A percentile compares a stretch with the other conserved stretches of the same genome.
Evolutionary conservation across 2,329 filamentous ascomycete species (phyloP).

Genomic region (Claviceps arundinis): DNA sequence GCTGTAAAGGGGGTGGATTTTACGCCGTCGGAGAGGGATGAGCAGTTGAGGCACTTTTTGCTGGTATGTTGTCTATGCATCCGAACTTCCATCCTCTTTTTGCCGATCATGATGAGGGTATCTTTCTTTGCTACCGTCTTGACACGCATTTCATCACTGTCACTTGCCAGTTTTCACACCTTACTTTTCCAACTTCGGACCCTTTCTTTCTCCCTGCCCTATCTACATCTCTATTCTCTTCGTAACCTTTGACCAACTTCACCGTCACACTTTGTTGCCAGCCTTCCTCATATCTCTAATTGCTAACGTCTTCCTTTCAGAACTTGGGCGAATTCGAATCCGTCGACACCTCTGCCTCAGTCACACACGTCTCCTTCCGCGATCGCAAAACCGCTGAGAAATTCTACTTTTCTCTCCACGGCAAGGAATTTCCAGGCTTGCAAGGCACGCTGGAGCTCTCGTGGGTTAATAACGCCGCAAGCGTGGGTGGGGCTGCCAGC

Average conservation of each 20-base stretch:
- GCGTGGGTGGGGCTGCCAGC: constrained; percentile 8
- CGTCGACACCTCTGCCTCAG: constrained; percentile 33
- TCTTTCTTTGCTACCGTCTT: no score
- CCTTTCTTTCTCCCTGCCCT: neutral
- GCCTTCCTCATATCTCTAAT: no score
- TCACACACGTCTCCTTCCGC: constrained; percentile 48
- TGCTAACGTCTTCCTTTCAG: constrained; percentile 20
- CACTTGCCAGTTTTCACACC: no score
- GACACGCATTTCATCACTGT: no score
- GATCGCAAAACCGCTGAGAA: constrained; percentile 60
- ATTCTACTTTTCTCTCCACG: constrained; percentile 46
- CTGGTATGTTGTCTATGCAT: constrained; percentile 37
- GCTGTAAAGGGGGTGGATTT: constrained; percentile 51
- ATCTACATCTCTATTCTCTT: no score
- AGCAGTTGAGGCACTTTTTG: constrained; percentile 57
- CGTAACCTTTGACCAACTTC: no score
- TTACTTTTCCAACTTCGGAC: no score
- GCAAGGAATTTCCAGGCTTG: constrained; percentile 46
- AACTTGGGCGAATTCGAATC: constrained; percentile 49
- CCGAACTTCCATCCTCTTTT: no score
- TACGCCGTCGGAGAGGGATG: constrained; percentile 48
- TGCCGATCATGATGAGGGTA: no score
- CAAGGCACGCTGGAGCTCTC: constrained; percentile 48
- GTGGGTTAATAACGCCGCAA: constrained; percentile 37
- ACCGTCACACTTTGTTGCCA: no score